Evolutionary conservation across 495 filamentous ascomycete species (phyloP).

Genomic region (Aspergillus taichungensis): DNA sequence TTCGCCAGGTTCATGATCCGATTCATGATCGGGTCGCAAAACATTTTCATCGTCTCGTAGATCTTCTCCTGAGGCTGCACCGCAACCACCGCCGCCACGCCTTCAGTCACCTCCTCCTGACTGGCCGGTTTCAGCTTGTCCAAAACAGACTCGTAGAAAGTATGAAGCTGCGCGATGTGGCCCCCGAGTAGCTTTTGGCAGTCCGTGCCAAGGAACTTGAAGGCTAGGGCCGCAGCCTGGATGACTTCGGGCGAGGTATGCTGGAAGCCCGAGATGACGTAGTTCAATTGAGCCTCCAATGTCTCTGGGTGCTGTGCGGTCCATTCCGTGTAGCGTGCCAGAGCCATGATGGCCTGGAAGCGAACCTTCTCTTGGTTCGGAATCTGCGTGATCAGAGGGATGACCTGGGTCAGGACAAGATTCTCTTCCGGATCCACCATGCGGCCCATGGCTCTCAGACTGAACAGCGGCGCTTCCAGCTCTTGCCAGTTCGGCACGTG

Average conservation of each 20-base stretch:
- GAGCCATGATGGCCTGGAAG: conserved; percentile 94
- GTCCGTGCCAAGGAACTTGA: conserved; percentile 94
- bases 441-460: conserved; percentile 90
- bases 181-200: conserved; percentile 76
- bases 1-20: conserved; percentile 83
- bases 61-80: conserved; percentile 73
- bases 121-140: conserved; percentile 75
- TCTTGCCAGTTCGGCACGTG: conserved; percentile 94
- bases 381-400: conserved; percentile 86
- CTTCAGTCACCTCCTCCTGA: conserved; percentile 93
- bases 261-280: conserved; percentile 85
- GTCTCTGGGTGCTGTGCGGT: conserved; percentile 89
- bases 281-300: conserved; percentile 83
- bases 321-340: conserved; percentile 97
- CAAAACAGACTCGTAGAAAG: conserved; percentile 82
- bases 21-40: conserved; percentile 85
- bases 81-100: conserved; percentile 82
- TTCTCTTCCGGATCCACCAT: conserved; percentile 90
- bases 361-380: conserved; percentile 92
- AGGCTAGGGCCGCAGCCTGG: conserved; percentile 81
- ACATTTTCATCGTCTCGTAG: conserved; percentile 77
- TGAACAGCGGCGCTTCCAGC: conserved; percentile 90
- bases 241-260: conserved; percentile 79
- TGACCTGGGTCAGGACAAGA: conserved; percentile 76
- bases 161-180: conserved; percentile 74